Percentiles rank a stretch among this genome's conserved stretches.
Conservation (phyloP, 1,139 yeast species). For the Magnusiomyces starmeri region DNA sequence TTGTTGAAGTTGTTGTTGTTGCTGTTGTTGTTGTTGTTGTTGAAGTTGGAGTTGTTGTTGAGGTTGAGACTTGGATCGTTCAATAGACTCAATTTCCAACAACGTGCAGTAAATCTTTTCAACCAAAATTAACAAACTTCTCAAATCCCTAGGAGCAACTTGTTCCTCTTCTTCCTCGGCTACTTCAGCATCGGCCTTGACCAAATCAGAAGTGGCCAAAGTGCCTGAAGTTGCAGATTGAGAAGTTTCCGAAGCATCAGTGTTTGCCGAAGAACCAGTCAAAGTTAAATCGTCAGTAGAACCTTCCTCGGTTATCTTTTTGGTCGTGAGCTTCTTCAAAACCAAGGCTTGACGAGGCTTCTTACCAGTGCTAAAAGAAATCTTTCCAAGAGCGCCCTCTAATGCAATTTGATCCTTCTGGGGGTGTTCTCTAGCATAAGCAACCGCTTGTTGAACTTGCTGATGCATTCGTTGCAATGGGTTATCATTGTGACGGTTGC, state of each 20-base stretch:
- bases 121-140: constrained; percentile 37
- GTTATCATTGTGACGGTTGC: constrained; percentile 63
- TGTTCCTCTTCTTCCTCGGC: background rate
- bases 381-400: constrained; percentile 89
- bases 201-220: too few relatives aligned
- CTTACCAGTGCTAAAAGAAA: constrained; percentile 72
- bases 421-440: constrained; percentile 87
- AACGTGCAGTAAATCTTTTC: constrained; percentile 77
- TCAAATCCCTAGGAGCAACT: constrained; percentile 12
- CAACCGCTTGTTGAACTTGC: constrained; percentile 93
- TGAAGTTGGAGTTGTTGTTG: constrained; percentile 7
- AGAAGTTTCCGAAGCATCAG: background rate
- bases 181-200: background rate
- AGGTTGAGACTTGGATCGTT: constrained; percentile 46
- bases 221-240: background rate
- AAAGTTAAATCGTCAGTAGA: constrained; percentile 18
- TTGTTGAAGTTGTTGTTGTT: background rate
- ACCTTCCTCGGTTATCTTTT: background rate
- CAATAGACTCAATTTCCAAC: constrained; percentile 73
- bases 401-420: constrained; percentile 62
- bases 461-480: constrained; percentile 98
- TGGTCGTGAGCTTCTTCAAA: constrained; percentile 36
- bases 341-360: constrained; percentile 86
- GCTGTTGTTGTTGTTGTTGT: background rate
- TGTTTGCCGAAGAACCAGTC: constrained; percentile 1